Percentiles rank a stretch among this genome's conserved stretches.
Evolutionary conservation across 805 yeast species (phyloP).

Genomic region (Kluyveromyces siamensis): DNA sequence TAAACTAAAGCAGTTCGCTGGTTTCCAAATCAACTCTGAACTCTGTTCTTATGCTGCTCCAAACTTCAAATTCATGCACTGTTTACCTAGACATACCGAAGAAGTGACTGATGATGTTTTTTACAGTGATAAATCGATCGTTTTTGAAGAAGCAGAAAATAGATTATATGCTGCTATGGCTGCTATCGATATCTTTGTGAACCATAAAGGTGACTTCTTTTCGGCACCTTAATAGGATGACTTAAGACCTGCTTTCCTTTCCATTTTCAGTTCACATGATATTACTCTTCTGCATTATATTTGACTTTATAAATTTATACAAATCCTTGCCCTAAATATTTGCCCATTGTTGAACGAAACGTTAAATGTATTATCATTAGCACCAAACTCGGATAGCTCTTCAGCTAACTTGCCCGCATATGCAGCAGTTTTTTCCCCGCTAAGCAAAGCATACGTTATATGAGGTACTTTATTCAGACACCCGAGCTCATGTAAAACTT

Average conservation of each 20-base stretch:
- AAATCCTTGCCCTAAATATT: constrained; percentile 11
- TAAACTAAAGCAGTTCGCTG: constrained; percentile 72
- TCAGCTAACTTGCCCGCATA: constrained; percentile 41
- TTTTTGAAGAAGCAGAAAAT: constrained; percentile 94
- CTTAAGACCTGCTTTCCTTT: not conserved
- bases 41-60: constrained; percentile 54
- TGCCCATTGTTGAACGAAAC: constrained; percentile 1
- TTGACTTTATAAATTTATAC: constrained; percentile 11
- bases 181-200: constrained; percentile 80
- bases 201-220: constrained; percentile 61
- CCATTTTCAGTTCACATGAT: not conserved
- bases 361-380: constrained; percentile 1
- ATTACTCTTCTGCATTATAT: not conserved
- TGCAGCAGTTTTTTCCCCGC: constrained; percentile 37
- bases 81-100: constrained; percentile 90
- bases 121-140: constrained; percentile 73
- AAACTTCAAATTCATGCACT: constrained; percentile 92
- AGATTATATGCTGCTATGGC: constrained; percentile 95
- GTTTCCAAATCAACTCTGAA: constrained; percentile 72
- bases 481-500: constrained; percentile 3
- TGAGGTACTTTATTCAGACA: constrained; percentile 47
- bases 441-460: constrained; percentile 60
- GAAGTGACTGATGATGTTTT: constrained; percentile 93
- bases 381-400: constrained; percentile 5
- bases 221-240: constrained; percentile 4